These are phyloP conservation scores for Neoboletus subvelutipes DNA, from an alignment of 768 basidiomycete species.

Conservation along the genomic window DNA sequence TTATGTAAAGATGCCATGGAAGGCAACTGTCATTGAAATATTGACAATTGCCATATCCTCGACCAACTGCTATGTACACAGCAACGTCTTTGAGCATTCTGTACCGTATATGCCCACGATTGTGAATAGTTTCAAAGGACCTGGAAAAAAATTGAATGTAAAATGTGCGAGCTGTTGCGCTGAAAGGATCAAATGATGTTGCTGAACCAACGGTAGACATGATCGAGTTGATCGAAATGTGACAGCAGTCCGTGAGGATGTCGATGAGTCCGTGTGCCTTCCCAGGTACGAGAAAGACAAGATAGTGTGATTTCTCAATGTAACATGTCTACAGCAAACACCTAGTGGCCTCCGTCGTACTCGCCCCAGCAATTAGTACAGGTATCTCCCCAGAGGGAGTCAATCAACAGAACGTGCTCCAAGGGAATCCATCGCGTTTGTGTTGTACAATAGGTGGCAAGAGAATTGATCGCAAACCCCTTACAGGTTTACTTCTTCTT, in stretches of 20 bases:
- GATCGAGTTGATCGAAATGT: too few relatives aligned
- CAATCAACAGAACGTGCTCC: background rate
- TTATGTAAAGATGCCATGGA: background rate
- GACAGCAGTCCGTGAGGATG: background rate
- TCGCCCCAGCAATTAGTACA: constrained; percentile 3
- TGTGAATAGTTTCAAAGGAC: background rate
- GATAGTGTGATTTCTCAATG: background rate
- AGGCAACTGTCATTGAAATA: background rate
- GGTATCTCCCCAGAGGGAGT: background rate
- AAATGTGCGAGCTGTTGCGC: background rate
- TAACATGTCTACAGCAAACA: constrained; percentile 7
- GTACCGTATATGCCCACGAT: background rate
- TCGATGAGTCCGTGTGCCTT: background rate
- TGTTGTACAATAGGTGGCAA: constrained; percentile 3
- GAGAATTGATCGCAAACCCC: background rate
- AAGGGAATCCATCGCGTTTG: background rate
- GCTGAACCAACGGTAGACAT: background rate
- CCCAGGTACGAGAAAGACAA: background rate
- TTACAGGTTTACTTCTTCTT: constrained; percentile 32
- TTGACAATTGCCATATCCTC: too few relatives aligned
- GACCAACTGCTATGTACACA: background rate
- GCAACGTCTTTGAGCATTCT: background rate
- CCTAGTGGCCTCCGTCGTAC: background rate
- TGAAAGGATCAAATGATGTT: background rate
- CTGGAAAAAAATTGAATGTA: background rate